Evolutionary conservation across 2,329 filamentous ascomycete genomes (phyloP).

Genomic region (Xylaria sp.): DNA sequence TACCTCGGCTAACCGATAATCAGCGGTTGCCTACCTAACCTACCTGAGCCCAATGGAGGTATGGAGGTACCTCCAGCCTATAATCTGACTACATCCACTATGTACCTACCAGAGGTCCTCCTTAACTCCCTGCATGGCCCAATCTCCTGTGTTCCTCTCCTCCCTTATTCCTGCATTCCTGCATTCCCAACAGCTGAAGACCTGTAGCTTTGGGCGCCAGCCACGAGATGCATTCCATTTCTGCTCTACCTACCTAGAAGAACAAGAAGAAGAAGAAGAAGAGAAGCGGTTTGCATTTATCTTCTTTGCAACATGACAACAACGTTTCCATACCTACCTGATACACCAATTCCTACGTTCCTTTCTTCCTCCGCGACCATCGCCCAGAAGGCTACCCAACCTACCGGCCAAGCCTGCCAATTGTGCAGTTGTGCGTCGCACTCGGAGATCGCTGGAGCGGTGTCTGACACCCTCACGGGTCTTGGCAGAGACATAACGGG

Average conservation of each 20-base stretch:
- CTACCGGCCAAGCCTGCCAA: background rate
- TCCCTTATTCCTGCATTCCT: constrained; percentile 29
- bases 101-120: too few relatives aligned
- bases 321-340: background rate
- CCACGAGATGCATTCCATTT: constrained; percentile 17
- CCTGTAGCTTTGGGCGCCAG: constrained; percentile 17
- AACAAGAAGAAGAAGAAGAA: too few relatives aligned
- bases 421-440: background rate
- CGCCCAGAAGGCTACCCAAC: background rate
- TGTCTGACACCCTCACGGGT: background rate
- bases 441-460: background rate
- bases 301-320: background rate
- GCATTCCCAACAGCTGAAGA: constrained; percentile 22
- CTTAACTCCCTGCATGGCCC: too few relatives aligned
- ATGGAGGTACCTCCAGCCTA: too few relatives aligned
- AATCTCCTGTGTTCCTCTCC: background rate
- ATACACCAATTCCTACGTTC: background rate
- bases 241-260: too few relatives aligned
- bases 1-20: too few relatives aligned
- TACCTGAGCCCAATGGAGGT: too few relatives aligned
- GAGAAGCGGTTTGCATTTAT: background rate
- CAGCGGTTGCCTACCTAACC: too few relatives aligned
- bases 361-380: background rate
- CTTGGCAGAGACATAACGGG: background rate
- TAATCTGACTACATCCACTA: constrained; percentile 7